phyloP scores from a whole-genome alignment of 345 rosid species.

The Microthlaspi erraticum region DNA sequence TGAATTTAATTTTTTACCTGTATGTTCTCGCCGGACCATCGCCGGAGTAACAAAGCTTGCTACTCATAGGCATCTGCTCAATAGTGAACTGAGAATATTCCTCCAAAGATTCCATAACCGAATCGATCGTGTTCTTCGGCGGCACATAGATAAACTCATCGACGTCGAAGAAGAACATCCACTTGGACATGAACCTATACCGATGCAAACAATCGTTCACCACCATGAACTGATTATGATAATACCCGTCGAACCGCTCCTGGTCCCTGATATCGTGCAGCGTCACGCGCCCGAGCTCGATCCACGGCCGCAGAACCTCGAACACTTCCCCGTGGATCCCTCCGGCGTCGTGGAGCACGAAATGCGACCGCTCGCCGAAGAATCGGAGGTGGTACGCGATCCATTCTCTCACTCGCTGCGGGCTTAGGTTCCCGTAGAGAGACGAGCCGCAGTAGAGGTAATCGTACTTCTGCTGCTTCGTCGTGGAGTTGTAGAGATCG shows the following conservation, averaged over 20 bases:
- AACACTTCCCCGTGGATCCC: conserved; percentile 76
- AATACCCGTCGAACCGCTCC: conserved; percentile 92
- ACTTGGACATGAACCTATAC: conserved; percentile 70
- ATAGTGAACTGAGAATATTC: conserved; percentile 72
- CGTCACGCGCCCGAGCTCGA: conserved; percentile 84
- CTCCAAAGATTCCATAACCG: conserved; percentile 69
- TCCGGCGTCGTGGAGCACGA: conserved; percentile 88
- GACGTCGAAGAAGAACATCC: conserved; percentile 95
- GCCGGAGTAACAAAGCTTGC: conserved; percentile 65
- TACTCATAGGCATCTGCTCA: conserved; percentile 86
- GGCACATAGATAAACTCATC: conserved; percentile 79
- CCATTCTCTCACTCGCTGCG: conserved; percentile 89
- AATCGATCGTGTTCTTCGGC: conserved; percentile 54
- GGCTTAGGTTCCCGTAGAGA: conserved; percentile 75
- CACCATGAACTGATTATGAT: conserved; percentile 93
- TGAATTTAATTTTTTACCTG: conserved; percentile 52
- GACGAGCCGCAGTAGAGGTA: conserved; percentile 90
- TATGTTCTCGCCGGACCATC: conserved; percentile 64
- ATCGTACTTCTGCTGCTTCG: conserved; percentile 59
- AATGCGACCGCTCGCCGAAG: conserved; percentile 76
- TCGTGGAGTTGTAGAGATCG: conserved; percentile 40
- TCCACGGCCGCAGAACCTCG: conserved; percentile 87
- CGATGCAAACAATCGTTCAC: conserved; percentile 91
- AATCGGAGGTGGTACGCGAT: conserved; percentile 78
- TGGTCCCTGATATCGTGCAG: conserved; percentile 80